Base-by-base conservation (phyloP, 805 yeast genomes). In the Candida lessepsii region DNA sequence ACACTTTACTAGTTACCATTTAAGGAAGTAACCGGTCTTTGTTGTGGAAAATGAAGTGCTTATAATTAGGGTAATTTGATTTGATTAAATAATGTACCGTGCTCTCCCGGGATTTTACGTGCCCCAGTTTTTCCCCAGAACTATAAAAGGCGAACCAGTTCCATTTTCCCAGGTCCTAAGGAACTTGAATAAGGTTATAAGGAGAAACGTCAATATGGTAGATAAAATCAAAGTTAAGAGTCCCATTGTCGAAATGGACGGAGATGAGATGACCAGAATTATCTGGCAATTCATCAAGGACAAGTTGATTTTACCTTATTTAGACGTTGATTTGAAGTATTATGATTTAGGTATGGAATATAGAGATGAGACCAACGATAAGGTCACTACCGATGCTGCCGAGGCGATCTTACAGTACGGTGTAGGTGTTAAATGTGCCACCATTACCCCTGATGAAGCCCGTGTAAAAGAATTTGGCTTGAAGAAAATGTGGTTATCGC, bases 361-460 rank as follows among this genome's bases (percentile, higher is more conserved):
- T 70, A 79, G 98, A 60, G 97, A 91, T 65, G 62, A 77, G 53
- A 91, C 98, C 13, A 74, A 87, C 54, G 98, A 91, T 63, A 63
- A 86, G 67, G 91, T 91, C 51, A 91, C 98, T 14, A 60, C 75
- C 25, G 96, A 91, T 40, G 86, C 96, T 9, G 97, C 97, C 17
- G 70, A 82, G 37, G 98, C 98, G 39, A 90, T 88, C 52, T 70
- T 81, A 63, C 78, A 89, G 65, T 83, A 87, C 63, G 86, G 87
- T 40, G 98, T 91, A 42, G 98, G 96, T 21, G 87, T 91, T 53
- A 91, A 91, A 71, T 91, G 98, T 71, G 98, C 98, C 42, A 91
- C 98, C 38, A 91, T 91, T 63, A 91, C 98, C n/a, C 97, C 98
- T 6, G 96, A 87, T 60, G 98, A 91, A 71, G 93, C 87, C 35